A percentile compares a stretch with the other conserved stretches of the same genome.
phyloP scores from a whole-genome alignment of 148 eudicot genomes.

The Arctostaphylos glauca region DNA sequence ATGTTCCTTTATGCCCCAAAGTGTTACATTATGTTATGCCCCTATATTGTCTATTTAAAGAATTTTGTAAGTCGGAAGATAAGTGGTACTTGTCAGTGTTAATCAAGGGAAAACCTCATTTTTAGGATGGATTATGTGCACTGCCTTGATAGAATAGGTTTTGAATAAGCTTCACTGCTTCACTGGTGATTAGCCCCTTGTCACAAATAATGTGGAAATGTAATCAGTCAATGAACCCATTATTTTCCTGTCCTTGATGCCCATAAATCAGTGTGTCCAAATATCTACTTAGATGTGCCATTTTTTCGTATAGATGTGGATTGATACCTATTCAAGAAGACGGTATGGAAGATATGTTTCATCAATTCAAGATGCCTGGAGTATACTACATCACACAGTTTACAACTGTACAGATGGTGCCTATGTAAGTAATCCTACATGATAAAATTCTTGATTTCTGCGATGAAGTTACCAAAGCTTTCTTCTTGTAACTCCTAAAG shows the following conservation, averaged over 20 bases:
- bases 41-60: not conserved
- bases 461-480: not conserved
- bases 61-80: not conserved
- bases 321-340: conserved; percentile 34
- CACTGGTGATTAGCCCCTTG: not conserved
- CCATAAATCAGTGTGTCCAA: not conserved
- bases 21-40: not conserved
- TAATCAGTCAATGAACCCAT: not conserved
- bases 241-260: not conserved
- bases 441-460: not conserved
- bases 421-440: conserved; percentile 27
- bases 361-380: conserved; percentile 49
- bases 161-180: not conserved
- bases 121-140: not conserved
- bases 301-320: conserved; percentile 35
- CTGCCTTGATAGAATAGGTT: not conserved
- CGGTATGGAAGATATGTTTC: conserved; percentile 42
- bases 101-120: not conserved
- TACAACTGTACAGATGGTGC: conserved; percentile 56
- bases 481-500: conserved; percentile 8
- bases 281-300: not conserved
- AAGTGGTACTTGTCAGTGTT: not conserved
- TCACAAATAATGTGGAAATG: not conserved
- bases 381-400: conserved; percentile 41
- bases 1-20: conserved; percentile 3